Conservation (phyloP, 257 asterid genomes). For the Jaltomata sinuosa region DNA sequence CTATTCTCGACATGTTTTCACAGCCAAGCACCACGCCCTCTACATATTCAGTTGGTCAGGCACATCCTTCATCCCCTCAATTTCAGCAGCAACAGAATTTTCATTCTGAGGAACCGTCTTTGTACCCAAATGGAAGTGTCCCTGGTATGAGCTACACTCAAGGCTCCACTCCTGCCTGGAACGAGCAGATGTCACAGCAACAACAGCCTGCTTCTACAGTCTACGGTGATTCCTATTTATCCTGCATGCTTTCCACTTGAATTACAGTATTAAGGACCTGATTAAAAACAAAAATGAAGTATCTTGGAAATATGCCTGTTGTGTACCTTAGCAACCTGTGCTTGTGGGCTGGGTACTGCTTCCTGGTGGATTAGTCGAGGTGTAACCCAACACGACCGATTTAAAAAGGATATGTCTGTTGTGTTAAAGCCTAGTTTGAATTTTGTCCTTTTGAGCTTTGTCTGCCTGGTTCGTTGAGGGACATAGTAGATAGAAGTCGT, state of each 20-base stretch:
- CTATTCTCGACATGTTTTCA: slow-evolving; percentile 78
- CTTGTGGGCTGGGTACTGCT: background rate
- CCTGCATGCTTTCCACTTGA: background rate
- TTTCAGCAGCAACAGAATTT: slow-evolving; percentile 50
- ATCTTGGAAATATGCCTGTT: background rate
- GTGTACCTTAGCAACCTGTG: background rate
- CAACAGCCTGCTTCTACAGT: slow-evolving; percentile 75
- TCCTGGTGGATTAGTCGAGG: background rate
- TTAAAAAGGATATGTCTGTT: background rate
- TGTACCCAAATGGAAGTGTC: slow-evolving; percentile 50
- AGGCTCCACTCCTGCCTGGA: slow-evolving; percentile 57
- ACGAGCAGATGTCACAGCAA: slow-evolving; percentile 47
- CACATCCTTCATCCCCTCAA: slow-evolving; percentile 51
- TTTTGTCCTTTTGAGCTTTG: background rate
- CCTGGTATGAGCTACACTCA: slow-evolving; percentile 40
- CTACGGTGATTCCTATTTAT: slow-evolving; percentile 40
- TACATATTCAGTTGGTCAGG: slow-evolving; percentile 40
- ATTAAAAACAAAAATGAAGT: background rate
- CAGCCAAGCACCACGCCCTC: slow-evolving; percentile 32
- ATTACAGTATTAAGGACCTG: background rate
- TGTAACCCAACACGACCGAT: background rate
- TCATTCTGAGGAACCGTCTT: slow-evolving; percentile 32
- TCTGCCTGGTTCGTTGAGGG: background rate
- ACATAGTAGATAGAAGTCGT: background rate
- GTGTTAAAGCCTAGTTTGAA: background rate